Evolutionary conservation across 2,329 filamentous ascomycete species (phyloP), one percentile per base, ranked within the genome.

Genomic region (Colletotrichum sp.): DNA sequence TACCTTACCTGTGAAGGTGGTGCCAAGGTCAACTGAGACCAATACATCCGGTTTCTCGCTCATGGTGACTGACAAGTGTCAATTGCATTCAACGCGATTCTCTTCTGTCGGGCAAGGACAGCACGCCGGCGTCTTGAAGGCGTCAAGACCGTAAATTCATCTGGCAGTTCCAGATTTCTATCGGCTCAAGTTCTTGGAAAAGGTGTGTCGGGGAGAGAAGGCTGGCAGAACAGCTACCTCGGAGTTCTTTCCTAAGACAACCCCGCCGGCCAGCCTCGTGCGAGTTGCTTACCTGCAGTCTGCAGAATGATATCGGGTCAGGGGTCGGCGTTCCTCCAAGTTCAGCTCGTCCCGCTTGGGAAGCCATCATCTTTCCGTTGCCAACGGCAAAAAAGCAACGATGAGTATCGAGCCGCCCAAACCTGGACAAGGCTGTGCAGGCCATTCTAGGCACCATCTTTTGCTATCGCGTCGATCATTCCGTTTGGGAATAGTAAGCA

Each of bases 21-120:
- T 88, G 34, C 87, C 87, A 18, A 88, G 78, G 74, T 88, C 87
- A 18, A 89, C 80, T 13, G 87, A 85, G 24, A 88, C 84, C 12
- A 86, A 80, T 15, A 88, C 80, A 5, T 74, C 71, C 3, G 71
- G 63, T 24, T 63, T 62, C 3, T 30, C 26, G 3, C 6, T 21
- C 72, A 72, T 75, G 7, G 30, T 63, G 18, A 12, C 21, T 10
- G 59, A 32, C 30, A 8, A 21, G 65, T 59, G 55, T 59, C 55
- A 3, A 28, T 18, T 59, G 55, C 8, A 28, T 18, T 9, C 8
- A 59, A 59, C 0, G 8, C 15, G 15, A 24, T 28, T 28, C 15
- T 26, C 24, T 59, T 59, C 15, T 59, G 15, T 26, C 24, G 13
- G 55, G 21, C 55, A 59, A 59, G 26, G 55, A 28, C 21, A 59